Base-by-base conservation (phyloP, 2,329 filamentous ascomycete species). In the Neobulgaria alba region DNA sequence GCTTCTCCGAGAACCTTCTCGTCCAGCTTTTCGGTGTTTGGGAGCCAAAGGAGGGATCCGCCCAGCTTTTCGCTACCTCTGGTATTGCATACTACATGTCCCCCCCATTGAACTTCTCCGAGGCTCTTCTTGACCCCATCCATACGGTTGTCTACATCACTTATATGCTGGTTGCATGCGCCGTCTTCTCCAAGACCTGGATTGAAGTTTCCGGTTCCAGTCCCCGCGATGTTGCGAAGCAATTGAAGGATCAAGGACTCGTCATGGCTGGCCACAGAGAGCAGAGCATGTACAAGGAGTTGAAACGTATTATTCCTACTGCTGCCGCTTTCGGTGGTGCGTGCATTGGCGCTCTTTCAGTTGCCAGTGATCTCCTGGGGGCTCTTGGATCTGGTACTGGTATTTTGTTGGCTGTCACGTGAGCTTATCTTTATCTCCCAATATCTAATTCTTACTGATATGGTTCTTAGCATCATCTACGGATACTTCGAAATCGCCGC, bases 11-110 rank as follows among this genome's bases (percentile, higher is more conserved):
- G 72, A 98, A 98, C 76, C 82, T 98, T 49, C 79, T 98, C 45
- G 92, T 98, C 67, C 87, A 86, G 64, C 85, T 98, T 59, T 84
- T 98, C 61, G 92, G 92, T 71, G 86, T 95, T 59, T 98, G 92
- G 92, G 92, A 98, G 73, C 85, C 92, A 50, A 88, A 86, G 68
- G 92, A 96, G 61, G 90, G 87, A 58, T 93, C 89, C 50, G 83
- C 90, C 55, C 92, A 98, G 75, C 87, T 98, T 53, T 88, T 88
- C 60, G 92, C 92, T 59, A 73, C 82, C 54, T 94, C 87, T 37
- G 92, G 92, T 67, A 79, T 98, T 51, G 89, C 92, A 57, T 98
- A 98, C 78, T 98, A 98, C 76, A 98, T 98, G 92, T 95, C 88
- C 44, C 92, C 93, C 50, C 92, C 92, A 47, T 75, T 95, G 56